A percentile compares a stretch with the other conserved stretches of the same genome.
Evolutionary conservation across 345 rosid species (phyloP).

Genomic region (Odontarrhena argentea): DNA sequence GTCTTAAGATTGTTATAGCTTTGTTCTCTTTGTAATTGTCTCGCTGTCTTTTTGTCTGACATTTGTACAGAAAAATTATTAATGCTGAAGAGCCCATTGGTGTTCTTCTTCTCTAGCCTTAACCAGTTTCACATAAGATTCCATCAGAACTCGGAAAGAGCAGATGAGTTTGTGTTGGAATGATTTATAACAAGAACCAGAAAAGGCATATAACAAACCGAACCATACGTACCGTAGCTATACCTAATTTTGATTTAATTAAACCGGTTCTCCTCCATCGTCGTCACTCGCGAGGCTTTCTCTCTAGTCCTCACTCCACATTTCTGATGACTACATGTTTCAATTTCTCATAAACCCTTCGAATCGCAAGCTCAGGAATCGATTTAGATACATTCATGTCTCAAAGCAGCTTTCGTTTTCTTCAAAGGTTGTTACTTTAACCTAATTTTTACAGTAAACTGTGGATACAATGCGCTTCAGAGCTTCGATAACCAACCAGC

Average conservation of each 20-base stretch:
- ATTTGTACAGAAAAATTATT: constrained; percentile 28
- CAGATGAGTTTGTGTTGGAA: background rate
- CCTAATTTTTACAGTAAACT: constrained; percentile 7
- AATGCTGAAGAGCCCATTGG: constrained; percentile 1
- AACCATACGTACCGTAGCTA: background rate
- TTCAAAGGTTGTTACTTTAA: background rate
- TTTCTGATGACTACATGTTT: too few relatives aligned
- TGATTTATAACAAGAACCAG: background rate
- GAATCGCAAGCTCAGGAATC: too few relatives aligned
- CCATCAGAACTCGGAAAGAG: background rate
- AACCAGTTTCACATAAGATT: background rate
- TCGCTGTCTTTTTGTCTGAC: background rate
- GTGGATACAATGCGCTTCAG: constrained; percentile 30
- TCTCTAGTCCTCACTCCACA: background rate
- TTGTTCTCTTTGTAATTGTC: constrained; percentile 18
- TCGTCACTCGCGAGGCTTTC: background rate
- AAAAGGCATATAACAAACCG: background rate
- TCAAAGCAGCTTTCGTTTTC: background rate
- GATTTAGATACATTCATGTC: too few relatives aligned
- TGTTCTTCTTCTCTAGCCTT: background rate
- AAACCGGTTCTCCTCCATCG: constrained; percentile 14
- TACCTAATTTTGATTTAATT: background rate
- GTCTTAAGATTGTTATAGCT: constrained; percentile 6
- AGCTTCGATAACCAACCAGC: constrained; percentile 27
- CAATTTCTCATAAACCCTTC: too few relatives aligned